phyloP scores from a whole-genome alignment of 208 protist species.

The Herpetomonas samuelpessoai region DNA sequence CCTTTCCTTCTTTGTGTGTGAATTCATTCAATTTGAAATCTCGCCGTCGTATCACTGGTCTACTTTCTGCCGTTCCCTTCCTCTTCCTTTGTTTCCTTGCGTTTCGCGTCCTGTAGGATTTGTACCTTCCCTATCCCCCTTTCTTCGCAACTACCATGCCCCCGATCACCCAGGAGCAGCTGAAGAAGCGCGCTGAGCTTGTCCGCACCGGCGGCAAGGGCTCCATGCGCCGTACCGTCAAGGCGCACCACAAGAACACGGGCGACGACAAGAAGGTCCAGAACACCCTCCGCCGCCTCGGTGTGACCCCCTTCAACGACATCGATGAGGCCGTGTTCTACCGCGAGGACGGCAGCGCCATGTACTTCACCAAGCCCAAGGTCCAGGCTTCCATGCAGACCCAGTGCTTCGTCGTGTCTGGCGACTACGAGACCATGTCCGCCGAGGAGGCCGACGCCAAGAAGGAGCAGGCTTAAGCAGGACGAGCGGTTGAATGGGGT shows the following conservation, averaged over 20 bases:
- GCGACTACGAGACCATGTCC: slow-evolving; percentile 79
- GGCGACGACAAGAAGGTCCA: slow-evolving; percentile 96
- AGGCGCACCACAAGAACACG: slow-evolving; percentile 74
- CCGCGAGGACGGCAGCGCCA: slow-evolving; percentile 94
- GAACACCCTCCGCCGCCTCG: slow-evolving; percentile 91
- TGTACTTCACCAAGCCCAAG: slow-evolving; percentile 97
- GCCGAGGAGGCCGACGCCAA: slow-evolving; percentile 67
- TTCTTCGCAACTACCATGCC: slow-evolving; percentile 19
- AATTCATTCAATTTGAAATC: no score
- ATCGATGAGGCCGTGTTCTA: slow-evolving; percentile 98
- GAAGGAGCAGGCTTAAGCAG: slow-evolving; percentile 37
- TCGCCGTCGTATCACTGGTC: no score
- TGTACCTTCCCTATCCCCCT: slow-evolving; percentile 6
- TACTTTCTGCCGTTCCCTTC: no score
- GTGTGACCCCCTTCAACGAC: slow-evolving; percentile 94
- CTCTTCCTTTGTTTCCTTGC: no score
- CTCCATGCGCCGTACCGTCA: slow-evolving; percentile 83
- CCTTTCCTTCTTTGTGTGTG: no score
- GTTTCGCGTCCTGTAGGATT: no score
- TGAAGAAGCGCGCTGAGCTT: slow-evolving; percentile 84
- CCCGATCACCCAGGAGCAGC: slow-evolving; percentile 78
- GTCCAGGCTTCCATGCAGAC: slow-evolving; percentile 95
- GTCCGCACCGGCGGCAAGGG: slow-evolving; percentile 97
- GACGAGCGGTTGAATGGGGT: no score
- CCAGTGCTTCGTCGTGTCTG: slow-evolving; percentile 97